These are phyloP conservation scores for Delonix regia DNA, from an alignment of 306 rosid genomes.

Conservation along the genomic window DNA sequence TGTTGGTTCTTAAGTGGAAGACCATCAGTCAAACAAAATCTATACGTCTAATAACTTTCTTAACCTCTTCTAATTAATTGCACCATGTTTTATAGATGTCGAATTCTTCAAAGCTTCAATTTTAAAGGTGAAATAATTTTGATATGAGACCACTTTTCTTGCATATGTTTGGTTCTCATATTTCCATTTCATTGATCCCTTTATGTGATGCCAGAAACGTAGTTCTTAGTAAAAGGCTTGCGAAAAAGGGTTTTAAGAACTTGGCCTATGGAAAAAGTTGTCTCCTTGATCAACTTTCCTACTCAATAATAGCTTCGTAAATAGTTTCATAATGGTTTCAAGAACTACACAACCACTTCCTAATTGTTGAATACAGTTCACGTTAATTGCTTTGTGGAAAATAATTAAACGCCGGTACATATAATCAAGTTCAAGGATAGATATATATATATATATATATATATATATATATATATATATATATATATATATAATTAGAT, in stretches of 20 bases:
- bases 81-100: neutral
- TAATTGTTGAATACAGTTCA: too few relatives aligned
- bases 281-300: neutral
- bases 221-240: constrained; percentile 20
- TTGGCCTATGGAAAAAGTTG: neutral
- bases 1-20: constrained; percentile 37
- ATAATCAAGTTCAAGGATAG: too few relatives aligned
- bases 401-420: too few relatives aligned
- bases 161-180: constrained; percentile 14
- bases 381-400: too few relatives aligned
- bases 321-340: neutral
- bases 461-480: too few relatives aligned
- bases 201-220: neutral
- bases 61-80: constrained; percentile 23
- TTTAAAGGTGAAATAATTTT: constrained; percentile 2
- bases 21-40: constrained; percentile 38
- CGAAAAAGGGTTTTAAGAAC: neutral
- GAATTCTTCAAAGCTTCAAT: neutral
- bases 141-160: constrained; percentile 16
- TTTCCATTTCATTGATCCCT: constrained; percentile 36
- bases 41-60: constrained; percentile 21
- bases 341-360: neutral
- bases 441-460: too few relatives aligned
- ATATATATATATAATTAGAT: too few relatives aligned
- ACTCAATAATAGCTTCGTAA: neutral